These are phyloP conservation scores for Pseudogymnoascus sp. DNA, from an alignment of 2,329 filamentous ascomycete genomes.

Conservation along the genomic window DNA sequence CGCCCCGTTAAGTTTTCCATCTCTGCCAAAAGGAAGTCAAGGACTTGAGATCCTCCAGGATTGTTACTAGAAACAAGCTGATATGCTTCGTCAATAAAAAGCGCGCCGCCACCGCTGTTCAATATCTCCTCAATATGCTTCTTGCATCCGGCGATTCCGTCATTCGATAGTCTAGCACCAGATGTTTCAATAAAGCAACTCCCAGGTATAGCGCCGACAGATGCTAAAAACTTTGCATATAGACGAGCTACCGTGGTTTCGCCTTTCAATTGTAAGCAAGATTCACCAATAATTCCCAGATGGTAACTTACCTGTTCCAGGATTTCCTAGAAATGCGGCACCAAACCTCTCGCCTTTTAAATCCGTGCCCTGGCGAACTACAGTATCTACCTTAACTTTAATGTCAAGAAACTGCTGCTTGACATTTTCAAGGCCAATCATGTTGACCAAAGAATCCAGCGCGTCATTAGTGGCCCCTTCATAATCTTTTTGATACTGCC, in stretches of 20 bases:
- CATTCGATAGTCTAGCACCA: background rate
- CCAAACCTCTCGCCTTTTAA: too few species aligned
- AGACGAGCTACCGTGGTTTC: conserved; percentile 63
- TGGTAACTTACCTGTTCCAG: too few species aligned
- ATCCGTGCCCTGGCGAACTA: too few species aligned
- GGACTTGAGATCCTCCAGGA: background rate
- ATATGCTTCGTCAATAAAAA: background rate
- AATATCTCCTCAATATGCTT: background rate
- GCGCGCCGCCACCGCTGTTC: background rate
- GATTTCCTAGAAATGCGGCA: too few species aligned
- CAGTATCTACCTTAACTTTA: too few species aligned
- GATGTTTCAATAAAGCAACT: background rate
- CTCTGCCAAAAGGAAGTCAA: background rate
- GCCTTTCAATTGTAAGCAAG: conserved; percentile 32
- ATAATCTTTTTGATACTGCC: too few species aligned
- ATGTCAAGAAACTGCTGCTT: too few species aligned
- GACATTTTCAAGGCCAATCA: too few species aligned
- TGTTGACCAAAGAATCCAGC: too few species aligned
- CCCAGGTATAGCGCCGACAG: background rate
- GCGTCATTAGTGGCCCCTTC: too few species aligned
- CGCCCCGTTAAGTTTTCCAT: background rate
- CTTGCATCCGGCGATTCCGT: background rate
- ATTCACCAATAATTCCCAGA: too few species aligned
- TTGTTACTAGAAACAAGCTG: background rate
- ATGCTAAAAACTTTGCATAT: conserved; percentile 34